phyloP scores from a whole-genome alignment of 768 basidiomycete species.

The Mycena latifolia region DNA sequence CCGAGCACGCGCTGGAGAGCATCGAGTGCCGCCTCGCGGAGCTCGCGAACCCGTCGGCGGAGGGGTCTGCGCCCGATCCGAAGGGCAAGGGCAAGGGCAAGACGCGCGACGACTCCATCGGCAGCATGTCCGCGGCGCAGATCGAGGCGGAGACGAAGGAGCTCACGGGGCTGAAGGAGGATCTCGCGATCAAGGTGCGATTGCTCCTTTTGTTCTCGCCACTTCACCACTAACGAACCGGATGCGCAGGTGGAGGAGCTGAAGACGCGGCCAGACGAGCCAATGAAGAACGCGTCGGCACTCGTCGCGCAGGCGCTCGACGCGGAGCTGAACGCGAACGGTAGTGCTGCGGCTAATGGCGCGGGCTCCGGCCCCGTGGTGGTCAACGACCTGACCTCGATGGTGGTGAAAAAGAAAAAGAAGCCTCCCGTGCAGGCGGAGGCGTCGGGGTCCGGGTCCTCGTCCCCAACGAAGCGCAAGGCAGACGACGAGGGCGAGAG shows the following conservation, averaged over 20 bases:
- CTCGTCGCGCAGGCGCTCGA: constrained; percentile 80
- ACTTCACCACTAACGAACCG: neutral
- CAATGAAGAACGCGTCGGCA: constrained; percentile 70
- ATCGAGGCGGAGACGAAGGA: constrained; percentile 87
- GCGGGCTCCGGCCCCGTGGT: constrained; percentile 48
- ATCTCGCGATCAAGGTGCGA: constrained; percentile 85
- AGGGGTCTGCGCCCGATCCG: constrained; percentile 55
- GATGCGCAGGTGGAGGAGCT: constrained; percentile 89
- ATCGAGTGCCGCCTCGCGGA: constrained; percentile 78
- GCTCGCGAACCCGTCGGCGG: constrained; percentile 52
- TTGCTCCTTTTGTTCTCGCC: neutral
- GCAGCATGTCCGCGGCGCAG: constrained; percentile 78
- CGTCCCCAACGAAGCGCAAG: constrained; percentile 69
- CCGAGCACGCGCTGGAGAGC: constrained; percentile 83
- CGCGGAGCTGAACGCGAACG: constrained; percentile 68
- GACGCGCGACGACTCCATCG: constrained; percentile 65
- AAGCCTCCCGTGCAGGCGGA: constrained; percentile 48
- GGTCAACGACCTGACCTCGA: constrained; percentile 87
- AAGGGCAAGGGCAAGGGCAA: constrained; percentile 79
- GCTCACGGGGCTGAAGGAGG: constrained; percentile 77
- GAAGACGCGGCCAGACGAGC: constrained; percentile 81
- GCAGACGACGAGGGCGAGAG: constrained; percentile 69
- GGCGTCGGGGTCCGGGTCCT: neutral
- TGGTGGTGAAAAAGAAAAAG: constrained; percentile 93
- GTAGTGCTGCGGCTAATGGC: constrained; percentile 50